Base-by-base conservation (phyloP, 228 moss, liverwort and hornwort genomes). In the Sphagnum magellanicum region DNA sequence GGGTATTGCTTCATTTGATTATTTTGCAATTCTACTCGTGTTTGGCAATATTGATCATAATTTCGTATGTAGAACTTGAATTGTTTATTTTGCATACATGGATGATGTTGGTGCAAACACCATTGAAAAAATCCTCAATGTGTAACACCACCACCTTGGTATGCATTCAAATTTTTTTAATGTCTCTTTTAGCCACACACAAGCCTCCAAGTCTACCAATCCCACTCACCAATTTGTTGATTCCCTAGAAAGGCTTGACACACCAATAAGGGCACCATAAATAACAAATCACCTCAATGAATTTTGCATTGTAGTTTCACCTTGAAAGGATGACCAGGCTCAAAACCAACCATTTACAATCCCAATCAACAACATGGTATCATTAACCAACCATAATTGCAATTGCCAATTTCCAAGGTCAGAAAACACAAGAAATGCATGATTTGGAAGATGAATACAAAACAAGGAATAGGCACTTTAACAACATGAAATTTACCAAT, bases 1-100 rank as follows among this genome's bases (percentile, higher is more conserved):
- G 88, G 81, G 10, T 97, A 97, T 50, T 93, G 93, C 74, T 97
- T 93, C 96, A 97, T 93, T 68, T 97, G 96, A 76, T 97, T 97
- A 65, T 96, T 93, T 74, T 97, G 93, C 64, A 91, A 66, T 84
- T 97, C 93, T 1, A 81, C 52, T 0, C 96, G 86, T 6, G 96
- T 97, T 72, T 97, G 96, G 5, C 80, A 78, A 67, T 80, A 97
- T 67, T 93, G 91, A 60, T 97, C 93, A 13, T 93, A 97, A 49
- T 93, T 97, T 73, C 96, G 91, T 6, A 93, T 64, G 68, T 91
- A 97, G 14, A 97, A 97, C 71, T 91, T 97, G 12, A 93, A 85
- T 75, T 97, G 84, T 81, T 90, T 92, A 50, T 81, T 90, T 63
- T 97, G 96, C 96, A 97, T 93, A 32, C 32, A 77, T 91, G 96